Evolutionary conservation across 345 rosid species (phyloP).

Genomic region (Arabidopsis suecica): DNA sequence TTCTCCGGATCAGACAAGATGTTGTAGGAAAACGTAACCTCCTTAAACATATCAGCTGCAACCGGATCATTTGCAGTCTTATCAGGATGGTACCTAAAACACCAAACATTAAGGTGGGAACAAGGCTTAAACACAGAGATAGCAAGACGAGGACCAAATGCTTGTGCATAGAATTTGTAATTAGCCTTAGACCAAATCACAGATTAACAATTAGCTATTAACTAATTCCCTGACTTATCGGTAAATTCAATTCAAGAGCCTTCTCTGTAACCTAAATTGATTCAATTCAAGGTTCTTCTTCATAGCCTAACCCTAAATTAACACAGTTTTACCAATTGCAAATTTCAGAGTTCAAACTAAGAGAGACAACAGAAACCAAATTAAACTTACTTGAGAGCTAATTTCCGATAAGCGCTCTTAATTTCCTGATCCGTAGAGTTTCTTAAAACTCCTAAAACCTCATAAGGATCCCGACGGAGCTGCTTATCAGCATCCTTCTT

Average conservation of each 20-base stretch:
- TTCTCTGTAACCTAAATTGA: neutral
- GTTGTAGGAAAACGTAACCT: slow-evolving; percentile 90
- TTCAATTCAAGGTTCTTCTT: slow-evolving; percentile 21
- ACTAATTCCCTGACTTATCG: neutral
- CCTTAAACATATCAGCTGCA: slow-evolving; percentile 94
- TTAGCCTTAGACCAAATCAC: slow-evolving; percentile 20
- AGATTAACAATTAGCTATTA: neutral
- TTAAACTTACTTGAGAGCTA: slow-evolving; percentile 86
- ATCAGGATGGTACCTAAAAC: slow-evolving; percentile 96
- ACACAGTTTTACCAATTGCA: neutral
- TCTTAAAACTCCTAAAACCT: slow-evolving; percentile 74
- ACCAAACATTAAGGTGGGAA: slow-evolving; percentile 16
- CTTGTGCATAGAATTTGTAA: neutral
- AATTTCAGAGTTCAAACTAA: neutral
- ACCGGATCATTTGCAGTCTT: slow-evolving; percentile 91
- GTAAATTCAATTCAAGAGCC: slow-evolving; percentile 1
- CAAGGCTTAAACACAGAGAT: slow-evolving; percentile 14
- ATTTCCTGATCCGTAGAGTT: slow-evolving; percentile 94
- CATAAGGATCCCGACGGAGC: slow-evolving; percentile 91
- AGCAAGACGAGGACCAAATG: neutral
- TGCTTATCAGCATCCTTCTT: slow-evolving; percentile 67
- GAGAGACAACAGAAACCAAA: neutral
- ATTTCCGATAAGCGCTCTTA: slow-evolving; percentile 83
- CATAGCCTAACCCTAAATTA: slow-evolving; percentile 28
- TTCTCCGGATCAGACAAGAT: slow-evolving; percentile 92